Evolutionary conservation across 805 yeast genomes (phyloP).

Genomic region (Suhomyces prunicola): DNA sequence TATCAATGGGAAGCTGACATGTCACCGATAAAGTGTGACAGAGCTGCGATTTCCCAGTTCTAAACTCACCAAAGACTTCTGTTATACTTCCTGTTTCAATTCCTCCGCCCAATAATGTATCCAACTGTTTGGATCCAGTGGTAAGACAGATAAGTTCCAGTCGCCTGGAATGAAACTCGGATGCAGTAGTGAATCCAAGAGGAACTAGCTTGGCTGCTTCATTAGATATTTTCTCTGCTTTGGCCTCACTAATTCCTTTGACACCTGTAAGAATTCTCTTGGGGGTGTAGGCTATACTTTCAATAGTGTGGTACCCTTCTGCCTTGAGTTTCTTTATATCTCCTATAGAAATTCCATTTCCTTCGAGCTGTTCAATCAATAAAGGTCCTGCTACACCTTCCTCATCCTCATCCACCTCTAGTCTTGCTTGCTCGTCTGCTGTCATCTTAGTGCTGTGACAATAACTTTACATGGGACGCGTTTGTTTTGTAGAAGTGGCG

Average conservation of each 20-base stretch:
- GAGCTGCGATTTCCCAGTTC: constrained; percentile 96
- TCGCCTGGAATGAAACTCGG: constrained; percentile 86
- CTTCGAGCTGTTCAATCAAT: constrained; percentile 55
- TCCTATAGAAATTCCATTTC: constrained; percentile 78
- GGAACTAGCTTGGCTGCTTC: constrained; percentile 89
- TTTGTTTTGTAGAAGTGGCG: constrained; percentile 1
- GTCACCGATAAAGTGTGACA: constrained; percentile 97
- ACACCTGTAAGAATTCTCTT: constrained; percentile 71
- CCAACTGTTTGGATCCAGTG: constrained; percentile 92
- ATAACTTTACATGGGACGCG: constrained; percentile 1
- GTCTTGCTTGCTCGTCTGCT: constrained; percentile 7
- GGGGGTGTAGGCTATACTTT: constrained; percentile 90
- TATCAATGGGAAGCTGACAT: constrained; percentile 91
- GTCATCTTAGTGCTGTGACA: constrained; percentile 5
- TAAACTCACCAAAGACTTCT: constrained; percentile 93
- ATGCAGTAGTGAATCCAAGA: constrained; percentile 96
- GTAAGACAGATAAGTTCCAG: constrained; percentile 89
- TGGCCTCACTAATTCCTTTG: constrained; percentile 93
- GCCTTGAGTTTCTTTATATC: constrained; percentile 81
- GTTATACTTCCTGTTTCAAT: constrained; percentile 96
- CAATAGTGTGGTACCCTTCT: constrained; percentile 85
- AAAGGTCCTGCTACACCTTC: constrained; percentile 57
- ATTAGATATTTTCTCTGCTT: constrained; percentile 78
- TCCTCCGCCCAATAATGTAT: constrained; percentile 93
- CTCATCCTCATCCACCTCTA: constrained; percentile 41